Evolutionary conservation across 129 eudicot genomes (phyloP), one percentile per base, ranked within the genome.

Genomic region (Flaveria trinervia): DNA sequence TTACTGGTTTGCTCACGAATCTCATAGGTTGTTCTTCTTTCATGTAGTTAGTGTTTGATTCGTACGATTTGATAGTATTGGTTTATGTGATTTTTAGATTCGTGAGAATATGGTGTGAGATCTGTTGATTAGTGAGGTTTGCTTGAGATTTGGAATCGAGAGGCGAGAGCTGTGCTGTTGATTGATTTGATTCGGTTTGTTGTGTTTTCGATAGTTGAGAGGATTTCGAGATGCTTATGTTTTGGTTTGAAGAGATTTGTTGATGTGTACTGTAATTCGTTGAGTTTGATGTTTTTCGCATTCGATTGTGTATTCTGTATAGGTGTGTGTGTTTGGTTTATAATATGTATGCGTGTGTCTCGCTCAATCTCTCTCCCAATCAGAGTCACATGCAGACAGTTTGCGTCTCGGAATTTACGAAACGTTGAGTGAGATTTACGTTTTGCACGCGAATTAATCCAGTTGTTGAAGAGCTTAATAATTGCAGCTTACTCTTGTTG

Each of bases 401-500:
- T 20, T 64, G 67, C 46, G 46, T 78, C 61, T 78, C 36, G 76
- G 45, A 12, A 33, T 14, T 51, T 33, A 50, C 73, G 50, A 16
- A 20, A 20, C 65, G 41, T 72, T 70, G 84, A 66, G 84, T 80
- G 22, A 74, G 64, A 68, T 44, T 67, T 25, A 80, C 66, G 79
- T 46, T 62, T 68, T 55, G 71, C 84, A 73, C 80, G 71, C 69
- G 45, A 66, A 30, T 80, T 69, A 43, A 80, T 80, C 75, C 83
- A 80, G 44, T 80, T 73, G 46, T 74, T 80, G 55, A 66, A 45
- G 49, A 67, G 75, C 75, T 68, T 74, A 28, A 22, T 9, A 25
- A 20, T 73, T 26, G 17, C 78, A 50, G 70, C 36, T 73, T 79
- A 56, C 68, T 72, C 16, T 23, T 65, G 74, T 65, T 65, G 68